Evolutionary conservation across 2,329 filamentous ascomycete genomes (phyloP), one percentile per base, ranked within the genome.

Genomic region (Xylariaceae sp.): DNA sequence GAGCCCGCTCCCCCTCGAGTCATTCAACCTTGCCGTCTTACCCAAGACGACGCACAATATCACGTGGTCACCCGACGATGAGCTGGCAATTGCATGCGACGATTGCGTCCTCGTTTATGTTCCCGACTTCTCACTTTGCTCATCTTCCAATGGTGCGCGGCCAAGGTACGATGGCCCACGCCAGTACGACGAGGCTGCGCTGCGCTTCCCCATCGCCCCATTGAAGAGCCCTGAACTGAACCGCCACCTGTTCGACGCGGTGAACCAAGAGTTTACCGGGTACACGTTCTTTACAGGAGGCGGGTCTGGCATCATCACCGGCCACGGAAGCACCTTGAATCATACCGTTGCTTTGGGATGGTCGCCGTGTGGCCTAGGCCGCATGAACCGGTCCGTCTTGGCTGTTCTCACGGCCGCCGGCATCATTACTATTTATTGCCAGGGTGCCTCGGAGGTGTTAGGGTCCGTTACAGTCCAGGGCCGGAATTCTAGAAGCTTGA

Each of bases 331-430:
- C 43, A 79, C 80, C 3, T 74, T 86, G 64, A 84, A 82, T 60
- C 83, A 86, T 62, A 77, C 82, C 14, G 76, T 85, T 12, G 71
- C 75, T 7, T 61, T 86, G 17, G 79, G 77, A 44, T 87, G 84
- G 84, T 86, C 83, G n/a, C 83, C 83, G 0, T 72, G 71, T n/a
- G 82, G 81, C 1, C 69, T 87, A n/a, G 83, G 84, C 1, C 76
- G 77, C 36, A 84, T 85, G 64, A 68, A 76, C 6, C 76, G 84
- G 1, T 78, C 83, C 1, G 76, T 85, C 4, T 71, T 87, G 29
- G 77, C 74, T 12, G 79, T 80, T 3, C 68, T 86, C 60, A 79
- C 79, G 1, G 80, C 80, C 7, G 77, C 75, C 1, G 84, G 84
- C 1, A 73, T 74, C 45, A 64, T 87, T 21, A 73, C 79, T 14